Conservation (phyloP, 108 stramenopile genomes). For the Phaeodactylum tricornutum region DNA sequence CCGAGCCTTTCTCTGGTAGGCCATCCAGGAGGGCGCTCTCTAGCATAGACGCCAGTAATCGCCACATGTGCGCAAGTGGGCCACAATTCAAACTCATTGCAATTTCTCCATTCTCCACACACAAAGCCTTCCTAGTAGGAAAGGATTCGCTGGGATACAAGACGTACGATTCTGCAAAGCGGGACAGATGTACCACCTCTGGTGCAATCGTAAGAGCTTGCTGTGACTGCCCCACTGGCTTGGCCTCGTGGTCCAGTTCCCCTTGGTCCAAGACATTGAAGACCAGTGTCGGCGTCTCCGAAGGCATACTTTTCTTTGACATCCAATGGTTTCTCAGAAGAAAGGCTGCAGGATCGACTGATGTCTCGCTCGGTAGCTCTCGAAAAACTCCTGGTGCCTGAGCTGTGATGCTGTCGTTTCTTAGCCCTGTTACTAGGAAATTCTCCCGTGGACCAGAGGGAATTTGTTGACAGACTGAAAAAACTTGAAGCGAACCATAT, state of each 20-base stretch:
- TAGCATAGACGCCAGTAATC: conserved; percentile 41
- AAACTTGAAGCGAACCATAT: conserved; percentile 68
- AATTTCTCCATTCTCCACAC: conserved; percentile 56
- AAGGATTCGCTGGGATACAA: conserved; percentile 33
- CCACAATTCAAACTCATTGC: conserved; percentile 43
- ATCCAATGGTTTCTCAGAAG: too few relatives aligned
- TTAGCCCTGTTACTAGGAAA: conserved; percentile 26
- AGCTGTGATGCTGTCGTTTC: conserved; percentile 28
- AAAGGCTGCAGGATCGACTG: too few relatives aligned
- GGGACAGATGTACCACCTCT: conserved; percentile 67
- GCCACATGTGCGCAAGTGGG: conserved; percentile 69
- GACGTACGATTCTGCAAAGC: conserved; percentile 64
- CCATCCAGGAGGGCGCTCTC: conserved; percentile 42
- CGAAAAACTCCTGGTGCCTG: conserved; percentile 45
- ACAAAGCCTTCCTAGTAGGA: conserved; percentile 47
- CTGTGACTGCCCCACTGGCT: conserved; percentile 11
- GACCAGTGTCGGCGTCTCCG: conserved; percentile 14
- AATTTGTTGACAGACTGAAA: conserved; percentile 60
- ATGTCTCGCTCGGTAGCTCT: conserved; percentile 6
- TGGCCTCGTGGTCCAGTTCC: conserved; percentile 36
- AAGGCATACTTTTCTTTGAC: background rate
- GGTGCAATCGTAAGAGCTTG: conserved; percentile 51
- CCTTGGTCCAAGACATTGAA: conserved; percentile 72
- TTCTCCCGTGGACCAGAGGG: conserved; percentile 26
- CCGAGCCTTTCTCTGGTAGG: conserved; percentile 7